Base-by-base conservation (phyloP, 2,329 filamentous ascomycete genomes). In the Ilyonectria robusta region DNA sequence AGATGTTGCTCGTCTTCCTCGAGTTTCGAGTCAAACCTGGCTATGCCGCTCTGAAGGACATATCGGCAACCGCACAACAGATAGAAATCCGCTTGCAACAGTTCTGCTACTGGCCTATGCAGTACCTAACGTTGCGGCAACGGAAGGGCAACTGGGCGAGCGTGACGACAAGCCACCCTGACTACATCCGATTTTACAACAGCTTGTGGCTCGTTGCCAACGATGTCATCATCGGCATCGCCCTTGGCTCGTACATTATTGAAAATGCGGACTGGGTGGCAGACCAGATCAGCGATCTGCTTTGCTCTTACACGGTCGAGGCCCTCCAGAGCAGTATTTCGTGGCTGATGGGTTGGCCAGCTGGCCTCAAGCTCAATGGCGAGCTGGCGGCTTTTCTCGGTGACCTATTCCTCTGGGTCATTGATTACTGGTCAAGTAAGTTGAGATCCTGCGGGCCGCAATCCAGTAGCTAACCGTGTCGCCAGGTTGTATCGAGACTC, bases 151-250 rank as follows among this genome's bases (percentile, higher is more conserved):
- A 97, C 74, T 98, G 96, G 95, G 93, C 94, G 65, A 98, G 95
- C 78, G 93, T 98, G 62, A 98, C 95, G 0, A 96, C 92, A 54
- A 97, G 92, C 75, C 95, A 99, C 80, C 94, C 95, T 1, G 96
- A 99, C 80, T 99, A 99, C 79, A 99, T 99, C 72, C 92, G 96
- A 17, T 99, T 99, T 81, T 99, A 98, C 83, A 99, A 99, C 80
- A 98, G 94, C 76, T 85, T 99, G 5, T 99, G 96, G 96, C 92
- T 99, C 9, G 96, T 99, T 23, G 95, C 95, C 33, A 99, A 99
- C 82, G 96, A 99, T 82, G 93, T 99, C 53, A 99, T 99, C 71
- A 98, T 99, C 66, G 97, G 96, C 29, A 98, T 99, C 72, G 96
- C 96, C 1, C 83, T 99, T 8, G 97, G 96, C 0, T 97, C 94